Evolutionary conservation across 1,284 basidiomycete genomes (phyloP).

Genomic region (Naganishia sp.): DNA sequence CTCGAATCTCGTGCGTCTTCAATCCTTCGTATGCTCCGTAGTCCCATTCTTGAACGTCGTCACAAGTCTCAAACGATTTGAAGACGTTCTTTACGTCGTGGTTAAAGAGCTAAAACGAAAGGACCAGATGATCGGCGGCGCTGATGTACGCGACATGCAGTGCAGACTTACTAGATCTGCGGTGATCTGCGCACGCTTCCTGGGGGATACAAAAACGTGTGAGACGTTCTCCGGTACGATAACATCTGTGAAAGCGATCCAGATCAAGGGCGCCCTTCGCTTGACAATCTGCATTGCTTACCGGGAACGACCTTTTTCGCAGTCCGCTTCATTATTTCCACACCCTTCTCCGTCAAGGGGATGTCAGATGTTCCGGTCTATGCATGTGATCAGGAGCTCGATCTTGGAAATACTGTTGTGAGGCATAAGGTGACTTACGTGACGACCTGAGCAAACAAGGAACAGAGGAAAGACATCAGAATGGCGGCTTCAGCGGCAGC

Average conservation of each 20-base stretch:
- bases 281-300: slow-evolving; percentile 5
- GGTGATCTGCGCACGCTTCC: slow-evolving; percentile 77
- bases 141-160: slow-evolving; percentile 50
- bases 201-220: slow-evolving; percentile 77
- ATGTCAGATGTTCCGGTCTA: slow-evolving; percentile 88
- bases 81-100: slow-evolving; percentile 42
- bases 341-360: slow-evolving; percentile 78
- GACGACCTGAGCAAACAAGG: slow-evolving; percentile 58
- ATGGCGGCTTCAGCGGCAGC: slow-evolving; percentile 43
- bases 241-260: slow-evolving; percentile 59
- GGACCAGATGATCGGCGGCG: too few species aligned
- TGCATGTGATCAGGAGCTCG: too few species aligned
- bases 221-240: slow-evolving; percentile 79
- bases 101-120: slow-evolving; percentile 56
- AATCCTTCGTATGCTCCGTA: slow-evolving; percentile 90
- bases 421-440: slow-evolving; percentile 58
- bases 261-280: neutral
- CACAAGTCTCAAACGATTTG: slow-evolving; percentile 42
- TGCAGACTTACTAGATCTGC: slow-evolving; percentile 63
- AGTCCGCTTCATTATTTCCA: slow-evolving; percentile 69
- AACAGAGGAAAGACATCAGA: slow-evolving; percentile 12
- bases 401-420: neutral
- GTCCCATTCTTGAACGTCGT: slow-evolving; percentile 69
- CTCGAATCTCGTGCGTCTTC: slow-evolving; percentile 69
- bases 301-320: slow-evolving; percentile 62